phyloP scores from a whole-genome alignment of 164 flowering plant species.

The Dillenia suffruticosa region DNA sequence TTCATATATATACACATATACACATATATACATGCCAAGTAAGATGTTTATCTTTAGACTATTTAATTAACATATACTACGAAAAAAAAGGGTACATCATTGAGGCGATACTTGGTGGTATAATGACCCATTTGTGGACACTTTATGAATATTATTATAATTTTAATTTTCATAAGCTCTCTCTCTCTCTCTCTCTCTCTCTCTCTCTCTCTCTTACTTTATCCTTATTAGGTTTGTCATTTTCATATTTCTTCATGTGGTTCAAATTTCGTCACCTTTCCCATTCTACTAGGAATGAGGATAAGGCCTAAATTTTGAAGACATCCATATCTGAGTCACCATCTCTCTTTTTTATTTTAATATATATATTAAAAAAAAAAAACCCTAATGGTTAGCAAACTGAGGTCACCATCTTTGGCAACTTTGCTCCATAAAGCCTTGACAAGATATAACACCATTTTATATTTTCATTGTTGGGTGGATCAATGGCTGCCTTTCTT shows the following conservation, averaged over 20 bases:
- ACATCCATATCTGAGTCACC: conserved; percentile 58
- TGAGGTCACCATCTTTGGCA: too few relatives aligned
- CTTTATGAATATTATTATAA: background rate
- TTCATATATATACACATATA: too few relatives aligned
- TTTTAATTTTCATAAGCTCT: background rate
- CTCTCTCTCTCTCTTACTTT: conserved; percentile 5
- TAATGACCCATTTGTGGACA: background rate
- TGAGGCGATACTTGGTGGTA: conserved; percentile 9
- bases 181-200: conserved; percentile 13
- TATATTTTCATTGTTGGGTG: too few relatives aligned
- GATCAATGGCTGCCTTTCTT: too few relatives aligned
- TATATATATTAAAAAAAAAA: too few relatives aligned
- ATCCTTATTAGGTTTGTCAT: conserved; percentile 27
- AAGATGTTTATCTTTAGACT: background rate
- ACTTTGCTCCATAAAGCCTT: too few relatives aligned
- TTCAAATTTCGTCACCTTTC: conserved; percentile 20
- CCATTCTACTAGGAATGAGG: conserved; percentile 32
- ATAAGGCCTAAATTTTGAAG: conserved; percentile 40
- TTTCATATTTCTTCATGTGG: conserved; percentile 22
- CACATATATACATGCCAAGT: too few relatives aligned
- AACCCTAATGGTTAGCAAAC: too few relatives aligned
- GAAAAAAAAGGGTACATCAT: background rate
- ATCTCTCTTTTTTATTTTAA: background rate
- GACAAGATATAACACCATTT: too few relatives aligned
- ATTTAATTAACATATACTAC: background rate